Percentiles rank a stretch among this genome's conserved stretches.
Conservation (phyloP, 306 rosid genomes). For the Cucurbita maxima region DNA sequence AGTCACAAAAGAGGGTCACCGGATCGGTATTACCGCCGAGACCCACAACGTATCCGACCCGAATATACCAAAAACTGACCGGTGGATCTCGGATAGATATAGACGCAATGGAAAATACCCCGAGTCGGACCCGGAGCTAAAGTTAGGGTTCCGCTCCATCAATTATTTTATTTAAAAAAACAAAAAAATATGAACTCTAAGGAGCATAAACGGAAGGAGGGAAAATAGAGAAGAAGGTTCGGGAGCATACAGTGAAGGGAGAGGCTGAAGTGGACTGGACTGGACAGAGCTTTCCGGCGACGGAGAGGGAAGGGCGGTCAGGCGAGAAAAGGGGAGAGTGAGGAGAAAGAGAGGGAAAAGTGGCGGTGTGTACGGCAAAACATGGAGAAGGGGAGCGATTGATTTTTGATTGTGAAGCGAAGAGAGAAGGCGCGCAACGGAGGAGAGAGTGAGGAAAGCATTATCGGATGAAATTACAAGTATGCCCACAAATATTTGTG, state of each 20-base stretch:
- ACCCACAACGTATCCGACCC: conserved; percentile 24
- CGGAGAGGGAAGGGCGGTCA: not conserved
- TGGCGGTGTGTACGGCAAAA: not conserved
- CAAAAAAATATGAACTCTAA: not conserved
- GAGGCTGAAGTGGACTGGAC: too few species aligned
- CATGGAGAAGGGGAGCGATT: conserved; percentile 3
- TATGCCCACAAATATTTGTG: too few species aligned
- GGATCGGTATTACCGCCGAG: conserved; percentile 10
- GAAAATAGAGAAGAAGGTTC: not conserved
- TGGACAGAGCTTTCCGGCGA: not conserved
- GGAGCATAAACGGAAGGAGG: not conserved
- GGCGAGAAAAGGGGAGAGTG: not conserved
- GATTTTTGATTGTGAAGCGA: not conserved
- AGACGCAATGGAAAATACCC: not conserved
- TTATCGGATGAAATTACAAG: too few species aligned
- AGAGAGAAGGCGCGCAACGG: conserved; percentile 12
- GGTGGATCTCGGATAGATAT: conserved; percentile 25
- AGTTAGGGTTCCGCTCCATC: conserved; percentile 8
- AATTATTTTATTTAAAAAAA: not conserved
- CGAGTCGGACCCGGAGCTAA: conserved; percentile 19
- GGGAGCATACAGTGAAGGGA: not conserved
- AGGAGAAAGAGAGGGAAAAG: not conserved
- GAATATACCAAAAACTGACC: conserved; percentile 12
- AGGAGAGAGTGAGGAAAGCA: not conserved
- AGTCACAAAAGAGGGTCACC: conserved; percentile 10